Evolutionary conservation across 306 rosid genomes (phyloP).

Genomic region (Dicorynia guianensis): DNA sequence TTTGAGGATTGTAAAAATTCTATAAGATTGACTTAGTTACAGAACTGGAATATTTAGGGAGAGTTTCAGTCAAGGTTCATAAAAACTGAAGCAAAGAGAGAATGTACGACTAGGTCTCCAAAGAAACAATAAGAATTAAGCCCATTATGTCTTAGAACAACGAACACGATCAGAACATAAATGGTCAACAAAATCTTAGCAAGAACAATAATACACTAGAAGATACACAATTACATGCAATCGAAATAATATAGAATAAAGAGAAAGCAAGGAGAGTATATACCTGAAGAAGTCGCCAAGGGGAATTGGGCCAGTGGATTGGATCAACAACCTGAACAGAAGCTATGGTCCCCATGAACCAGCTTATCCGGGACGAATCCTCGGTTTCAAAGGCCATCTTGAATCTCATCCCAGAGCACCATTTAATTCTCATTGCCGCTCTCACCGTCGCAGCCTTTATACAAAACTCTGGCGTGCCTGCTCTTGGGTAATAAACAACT

Average conservation of each 20-base stretch:
- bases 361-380: conserved; percentile 93
- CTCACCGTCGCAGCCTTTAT: conserved; percentile 72
- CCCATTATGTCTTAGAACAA: neutral
- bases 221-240: neutral
- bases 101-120: neutral
- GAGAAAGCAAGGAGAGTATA: neutral
- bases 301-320: conserved; percentile 91
- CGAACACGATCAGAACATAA: neutral
- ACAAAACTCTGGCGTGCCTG: conserved; percentile 90
- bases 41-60: conserved; percentile 7
- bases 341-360: conserved; percentile 97
- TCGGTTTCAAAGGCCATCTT: conserved; percentile 99
- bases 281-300: conserved; percentile 99
- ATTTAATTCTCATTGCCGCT: conserved; percentile 81
- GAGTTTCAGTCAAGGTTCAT: neutral
- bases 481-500: conserved; percentile 81
- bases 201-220: neutral
- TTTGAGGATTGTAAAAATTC: neutral
- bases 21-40: neutral
- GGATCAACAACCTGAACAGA: conserved; percentile 88
- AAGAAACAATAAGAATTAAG: conserved; percentile 8
- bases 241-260: neutral
- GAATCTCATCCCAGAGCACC: conserved; percentile 95
- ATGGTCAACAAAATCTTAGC: neutral
- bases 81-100: neutral